Base-by-base conservation (phyloP, 2,329 filamentous ascomycete species). In the Neopestalotiopsis sp. region DNA sequence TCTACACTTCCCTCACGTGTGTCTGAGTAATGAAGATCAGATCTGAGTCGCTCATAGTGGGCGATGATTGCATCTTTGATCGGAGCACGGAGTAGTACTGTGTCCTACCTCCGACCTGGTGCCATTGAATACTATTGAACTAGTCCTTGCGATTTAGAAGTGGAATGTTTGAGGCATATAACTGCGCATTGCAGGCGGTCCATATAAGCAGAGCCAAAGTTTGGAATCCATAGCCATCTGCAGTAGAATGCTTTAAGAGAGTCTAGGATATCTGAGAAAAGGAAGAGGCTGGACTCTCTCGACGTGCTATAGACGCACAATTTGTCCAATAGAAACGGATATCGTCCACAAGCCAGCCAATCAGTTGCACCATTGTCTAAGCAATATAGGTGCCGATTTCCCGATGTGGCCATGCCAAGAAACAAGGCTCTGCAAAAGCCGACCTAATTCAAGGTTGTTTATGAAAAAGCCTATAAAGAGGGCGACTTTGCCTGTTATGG, bases 111-210 rank as follows among this genome's bases (percentile, higher is more conserved):
- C 45, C 45, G 45, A 53, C 45, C 45, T 53, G 1, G 45, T 17
- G 45, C 14, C 45, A 53, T 53, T n/a, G 17, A 14, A 20, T n/a
- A 17, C 45, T 17, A 53, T 53, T 9, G 45, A 20, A 3, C 17
- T 20, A 9, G 9, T 53, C 45, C n/a, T 53, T 14, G 45, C 45
- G n/a, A 53, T 53, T 53, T 53, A 53, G 45, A 53, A 17, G 45
- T 53, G 45, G n/a, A 53, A 53, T 53, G 45, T 53, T 53, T 53
- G 45, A 53, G 45, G 45, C 45, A 53, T 53, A 24, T 53, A 53
- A 24, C n/a, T n/a, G 45, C 20, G 20, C 45, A 20, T 53, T 17
- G 17, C 17, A 20, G 20, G n/a, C 45, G 20, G 45, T 53, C 45
- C 9, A 17, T 53, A 20, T 24, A 53, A 10, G 45, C 45, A 53